phyloP scores from a whole-genome alignment of 352 stramenopile genomes.

The Aphanomyces astaci region DNA sequence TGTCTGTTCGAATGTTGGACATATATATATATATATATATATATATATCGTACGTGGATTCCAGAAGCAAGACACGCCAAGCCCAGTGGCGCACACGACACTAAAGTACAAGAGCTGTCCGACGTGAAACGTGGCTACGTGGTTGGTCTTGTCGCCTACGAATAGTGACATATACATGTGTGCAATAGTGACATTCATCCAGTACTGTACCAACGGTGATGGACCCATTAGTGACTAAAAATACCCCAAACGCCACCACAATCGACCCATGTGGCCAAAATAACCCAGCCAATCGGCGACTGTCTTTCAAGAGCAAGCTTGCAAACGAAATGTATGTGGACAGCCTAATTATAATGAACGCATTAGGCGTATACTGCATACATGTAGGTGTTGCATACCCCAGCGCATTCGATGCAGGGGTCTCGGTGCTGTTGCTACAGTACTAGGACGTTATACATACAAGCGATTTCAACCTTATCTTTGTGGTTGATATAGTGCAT shows the following conservation, averaged over 20 bases:
- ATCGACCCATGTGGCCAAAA: constrained; percentile 66
- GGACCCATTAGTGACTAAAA: constrained; percentile 65
- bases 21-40: too few species aligned
- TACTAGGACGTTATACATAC: neutral
- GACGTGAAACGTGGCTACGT: constrained; percentile 63
- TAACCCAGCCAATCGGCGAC: constrained; percentile 41
- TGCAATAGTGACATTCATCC: too few species aligned
- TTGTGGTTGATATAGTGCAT: neutral
- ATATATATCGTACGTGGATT: neutral
- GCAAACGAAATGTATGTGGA: constrained; percentile 36
- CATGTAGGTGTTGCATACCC: neutral
- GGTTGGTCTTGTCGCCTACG: constrained; percentile 75
- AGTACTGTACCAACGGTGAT: constrained; percentile 79
- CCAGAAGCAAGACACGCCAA: constrained; percentile 43
- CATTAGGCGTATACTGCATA: neutral
- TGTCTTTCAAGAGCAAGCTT: constrained; percentile 40
- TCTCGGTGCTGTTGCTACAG: too few species aligned
- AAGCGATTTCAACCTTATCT: neutral
- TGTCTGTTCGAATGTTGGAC: too few species aligned
- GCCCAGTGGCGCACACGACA: constrained; percentile 48
- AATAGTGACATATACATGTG: neutral
- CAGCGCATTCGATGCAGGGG: neutral
- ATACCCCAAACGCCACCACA: constrained; percentile 43
- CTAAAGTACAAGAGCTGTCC: constrained; percentile 75
- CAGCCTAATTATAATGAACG: neutral